Percentiles rank a stretch among this genome's conserved stretches.
These are phyloP conservation scores for Casuarina equisetifolia DNA, from an alignment of 306 rosid genomes.

Conservation along the genomic window DNA sequence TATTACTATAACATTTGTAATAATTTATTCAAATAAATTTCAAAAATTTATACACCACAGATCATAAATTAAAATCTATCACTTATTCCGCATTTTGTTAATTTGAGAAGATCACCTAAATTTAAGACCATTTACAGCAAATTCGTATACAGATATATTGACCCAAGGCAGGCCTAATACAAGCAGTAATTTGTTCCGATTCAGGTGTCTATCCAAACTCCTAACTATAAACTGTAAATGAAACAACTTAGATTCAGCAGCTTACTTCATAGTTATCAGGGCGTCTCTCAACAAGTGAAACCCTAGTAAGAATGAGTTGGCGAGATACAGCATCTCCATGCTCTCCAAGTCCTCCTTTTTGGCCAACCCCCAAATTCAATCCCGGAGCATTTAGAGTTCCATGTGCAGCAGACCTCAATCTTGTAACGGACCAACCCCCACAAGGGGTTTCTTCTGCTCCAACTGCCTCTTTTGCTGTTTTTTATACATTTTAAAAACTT, in stretches of 20 bases:
- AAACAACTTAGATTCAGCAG: constrained; percentile 37
- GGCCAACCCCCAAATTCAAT: constrained; percentile 90
- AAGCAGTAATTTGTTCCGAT: constrained; percentile 6
- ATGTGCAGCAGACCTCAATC: constrained; percentile 94
- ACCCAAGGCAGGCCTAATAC: neutral
- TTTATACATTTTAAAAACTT: constrained; percentile 19
- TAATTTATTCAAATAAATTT: neutral
- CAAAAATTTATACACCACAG: neutral
- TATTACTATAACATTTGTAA: neutral
- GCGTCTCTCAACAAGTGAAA: constrained; percentile 96
- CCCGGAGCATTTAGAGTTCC: constrained; percentile 95
- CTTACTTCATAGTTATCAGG: constrained; percentile 99
- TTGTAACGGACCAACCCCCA: constrained; percentile 96
- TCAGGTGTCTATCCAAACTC: constrained; percentile 12
- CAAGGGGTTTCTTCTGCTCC: constrained; percentile 98
- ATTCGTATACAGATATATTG: no score
- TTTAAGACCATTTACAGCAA: neutral
- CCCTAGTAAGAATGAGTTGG: constrained; percentile 94
- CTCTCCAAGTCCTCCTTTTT: constrained; percentile 98
- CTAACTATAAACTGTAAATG: constrained; percentile 3
- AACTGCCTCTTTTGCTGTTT: constrained; percentile 91
- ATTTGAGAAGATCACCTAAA: neutral
- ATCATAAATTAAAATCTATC: neutral
- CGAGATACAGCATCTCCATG: constrained; percentile 96
- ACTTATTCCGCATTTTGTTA: neutral